Conservation (phyloP, 345 rosid species). For the Brassica cretica region DNA sequence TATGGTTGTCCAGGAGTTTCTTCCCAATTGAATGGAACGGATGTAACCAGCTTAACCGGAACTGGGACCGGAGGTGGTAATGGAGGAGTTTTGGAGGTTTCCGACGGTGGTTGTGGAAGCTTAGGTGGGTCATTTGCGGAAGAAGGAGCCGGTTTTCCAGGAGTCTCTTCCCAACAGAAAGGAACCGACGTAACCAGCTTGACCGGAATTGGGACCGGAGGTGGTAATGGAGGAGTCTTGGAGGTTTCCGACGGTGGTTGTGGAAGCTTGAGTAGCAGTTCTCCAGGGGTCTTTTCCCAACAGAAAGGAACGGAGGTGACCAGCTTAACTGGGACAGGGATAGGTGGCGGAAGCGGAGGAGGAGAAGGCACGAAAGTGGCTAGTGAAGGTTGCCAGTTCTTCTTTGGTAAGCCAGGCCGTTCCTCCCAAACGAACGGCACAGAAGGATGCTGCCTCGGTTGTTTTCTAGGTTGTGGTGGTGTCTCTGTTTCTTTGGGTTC, state of each 20-base stretch:
- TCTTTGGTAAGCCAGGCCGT: conserved; percentile 74
- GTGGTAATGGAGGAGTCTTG: not conserved
- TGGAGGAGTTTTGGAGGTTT: not conserved
- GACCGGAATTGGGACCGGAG: conserved; percentile 39
- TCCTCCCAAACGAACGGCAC: conserved; percentile 89
- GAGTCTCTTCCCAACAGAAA: conserved; percentile 75
- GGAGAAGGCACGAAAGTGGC: conserved; percentile 38
- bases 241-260: conserved; percentile 25
- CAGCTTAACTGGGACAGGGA: conserved; percentile 54
- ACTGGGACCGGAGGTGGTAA: conserved; percentile 21
- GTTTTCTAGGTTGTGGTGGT: conserved; percentile 40
- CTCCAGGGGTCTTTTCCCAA: conserved; percentile 86
- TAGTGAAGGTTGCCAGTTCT: conserved; percentile 58
- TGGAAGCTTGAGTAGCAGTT: conserved; percentile 40
- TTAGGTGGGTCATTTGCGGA: too few relatives aligned
- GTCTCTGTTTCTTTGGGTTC: conserved; percentile 39
- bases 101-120: too few relatives aligned
- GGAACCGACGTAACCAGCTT: conserved; percentile 71
- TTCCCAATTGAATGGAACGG: conserved; percentile 77
- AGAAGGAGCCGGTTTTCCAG: conserved; percentile 5
- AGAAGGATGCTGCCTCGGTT: conserved; percentile 60
- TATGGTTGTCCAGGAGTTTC: conserved; percentile 71
- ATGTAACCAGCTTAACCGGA: conserved; percentile 59
- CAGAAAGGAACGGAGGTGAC: conserved; percentile 62
- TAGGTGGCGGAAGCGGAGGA: conserved; percentile 36